These are phyloP conservation scores for Zymoseptoria pseudotritici DNA, from an alignment of 2,329 filamentous ascomycete species.

Conservation along the genomic window DNA sequence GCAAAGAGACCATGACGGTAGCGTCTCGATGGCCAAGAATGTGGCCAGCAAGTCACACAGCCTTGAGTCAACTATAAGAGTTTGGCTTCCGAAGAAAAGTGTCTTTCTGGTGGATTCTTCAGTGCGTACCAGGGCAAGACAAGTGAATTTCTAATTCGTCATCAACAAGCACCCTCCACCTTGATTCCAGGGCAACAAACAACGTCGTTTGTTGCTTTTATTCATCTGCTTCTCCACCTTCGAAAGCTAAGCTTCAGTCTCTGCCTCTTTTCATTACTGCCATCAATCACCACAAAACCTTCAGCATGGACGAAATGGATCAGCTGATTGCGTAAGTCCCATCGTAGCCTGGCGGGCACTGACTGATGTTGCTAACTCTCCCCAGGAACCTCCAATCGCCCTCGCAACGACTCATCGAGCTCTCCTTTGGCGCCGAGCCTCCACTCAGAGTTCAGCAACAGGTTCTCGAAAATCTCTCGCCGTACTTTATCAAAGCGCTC, in stretches of 20 bases:
- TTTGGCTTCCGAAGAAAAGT: too few species aligned
- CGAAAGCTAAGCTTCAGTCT: neutral
- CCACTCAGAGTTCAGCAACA: neutral
- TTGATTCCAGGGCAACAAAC: neutral
- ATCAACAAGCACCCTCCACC: neutral
- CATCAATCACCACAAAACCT: neutral
- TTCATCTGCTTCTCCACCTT: neutral
- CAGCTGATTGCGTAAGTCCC: neutral
- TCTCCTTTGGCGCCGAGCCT: neutral
- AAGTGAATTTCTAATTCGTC: neutral
- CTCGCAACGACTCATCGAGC: slow-evolving; percentile 4
- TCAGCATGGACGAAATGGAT: neutral
- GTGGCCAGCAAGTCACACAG: too few species aligned
- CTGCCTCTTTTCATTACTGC: neutral
- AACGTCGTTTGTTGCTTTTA: neutral
- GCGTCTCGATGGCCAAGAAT: too few species aligned
- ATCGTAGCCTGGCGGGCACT: too few species aligned
- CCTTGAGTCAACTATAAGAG: too few species aligned
- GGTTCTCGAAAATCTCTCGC: neutral
- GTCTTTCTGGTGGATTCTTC: neutral
- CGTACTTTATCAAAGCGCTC: slow-evolving; percentile 1
- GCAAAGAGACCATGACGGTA: too few species aligned
- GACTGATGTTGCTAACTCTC: too few species aligned
- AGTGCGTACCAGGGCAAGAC: neutral
- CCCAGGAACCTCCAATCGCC: neutral